These are phyloP conservation scores for Lyophyllum semitale DNA, from an alignment of 768 basidiomycete species.

Conservation along the genomic window DNA sequence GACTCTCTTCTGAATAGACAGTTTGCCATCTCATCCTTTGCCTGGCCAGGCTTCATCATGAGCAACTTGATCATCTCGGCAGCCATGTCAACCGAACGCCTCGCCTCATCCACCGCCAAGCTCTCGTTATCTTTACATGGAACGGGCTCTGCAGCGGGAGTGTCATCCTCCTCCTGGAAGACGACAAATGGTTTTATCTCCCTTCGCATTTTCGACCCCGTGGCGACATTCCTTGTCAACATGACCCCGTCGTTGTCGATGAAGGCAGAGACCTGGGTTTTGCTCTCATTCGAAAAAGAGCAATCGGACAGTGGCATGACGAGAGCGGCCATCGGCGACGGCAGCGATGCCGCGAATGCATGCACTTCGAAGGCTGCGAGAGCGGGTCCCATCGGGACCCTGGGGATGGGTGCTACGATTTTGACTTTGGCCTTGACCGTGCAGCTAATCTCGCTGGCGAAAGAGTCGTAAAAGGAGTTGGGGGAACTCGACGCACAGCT, in stretches of 20 bases:
- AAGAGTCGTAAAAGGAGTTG: neutral
- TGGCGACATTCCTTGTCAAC: neutral
- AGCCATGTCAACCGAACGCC: neutral
- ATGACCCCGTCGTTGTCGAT: neutral
- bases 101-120: neutral
- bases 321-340: neutral
- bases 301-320: neutral
- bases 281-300: neutral
- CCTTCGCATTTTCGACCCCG: neutral
- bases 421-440: neutral
- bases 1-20: neutral
- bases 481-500: neutral
- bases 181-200: too few species aligned
- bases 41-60: neutral
- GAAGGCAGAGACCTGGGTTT: neutral
- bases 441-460: neutral
- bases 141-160: too few species aligned
- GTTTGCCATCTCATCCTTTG: neutral
- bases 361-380: slow-evolving; percentile 2
- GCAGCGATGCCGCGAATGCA: neutral
- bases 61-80: neutral
- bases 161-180: too few species aligned
- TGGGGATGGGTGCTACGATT: slow-evolving; percentile 9
- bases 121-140: neutral
- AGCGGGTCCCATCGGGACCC: neutral